Evolutionary conservation across 2,329 filamentous ascomycete species (phyloP).

Genomic region (Fusarium palustre): DNA sequence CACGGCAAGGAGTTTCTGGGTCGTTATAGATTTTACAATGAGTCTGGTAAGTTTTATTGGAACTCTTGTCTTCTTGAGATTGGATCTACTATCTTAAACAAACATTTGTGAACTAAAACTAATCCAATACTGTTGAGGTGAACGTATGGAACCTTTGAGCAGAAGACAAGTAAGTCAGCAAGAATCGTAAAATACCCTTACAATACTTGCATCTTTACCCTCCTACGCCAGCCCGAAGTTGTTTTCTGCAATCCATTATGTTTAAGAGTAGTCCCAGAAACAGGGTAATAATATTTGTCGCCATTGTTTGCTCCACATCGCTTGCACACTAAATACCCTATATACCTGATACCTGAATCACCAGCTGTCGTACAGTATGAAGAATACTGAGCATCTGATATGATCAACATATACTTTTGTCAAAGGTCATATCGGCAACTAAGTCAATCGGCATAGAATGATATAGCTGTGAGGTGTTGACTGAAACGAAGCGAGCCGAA

Average conservation of each 20-base stretch:
- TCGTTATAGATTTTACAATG: not conserved
- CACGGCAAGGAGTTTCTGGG: not conserved
- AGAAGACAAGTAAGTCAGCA: no score
- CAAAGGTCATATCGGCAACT: not conserved
- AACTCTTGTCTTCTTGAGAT: no score
- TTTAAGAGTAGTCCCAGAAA: not conserved
- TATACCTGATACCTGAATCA: not conserved
- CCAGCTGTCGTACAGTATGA: not conserved
- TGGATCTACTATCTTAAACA: no score
- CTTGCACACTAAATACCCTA: not conserved
- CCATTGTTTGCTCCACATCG: not conserved
- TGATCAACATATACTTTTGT: not conserved
- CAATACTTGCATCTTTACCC: no score
- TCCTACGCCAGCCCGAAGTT: no score
- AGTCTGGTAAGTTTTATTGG: not conserved
- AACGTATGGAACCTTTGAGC: not conserved
- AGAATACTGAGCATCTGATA: not conserved
- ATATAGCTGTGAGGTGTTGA: not conserved
- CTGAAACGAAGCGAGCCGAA: slow-evolving; percentile 13
- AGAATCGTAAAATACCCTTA: no score
- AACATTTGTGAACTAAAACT: no score
- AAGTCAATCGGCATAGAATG: not conserved
- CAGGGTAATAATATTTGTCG: not conserved
- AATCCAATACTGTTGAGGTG: not conserved
- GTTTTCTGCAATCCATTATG: no score